Evolutionary conservation across 192 early-diverging fungal species (phyloP).

Genomic region (Geranomyces variabilis): DNA sequence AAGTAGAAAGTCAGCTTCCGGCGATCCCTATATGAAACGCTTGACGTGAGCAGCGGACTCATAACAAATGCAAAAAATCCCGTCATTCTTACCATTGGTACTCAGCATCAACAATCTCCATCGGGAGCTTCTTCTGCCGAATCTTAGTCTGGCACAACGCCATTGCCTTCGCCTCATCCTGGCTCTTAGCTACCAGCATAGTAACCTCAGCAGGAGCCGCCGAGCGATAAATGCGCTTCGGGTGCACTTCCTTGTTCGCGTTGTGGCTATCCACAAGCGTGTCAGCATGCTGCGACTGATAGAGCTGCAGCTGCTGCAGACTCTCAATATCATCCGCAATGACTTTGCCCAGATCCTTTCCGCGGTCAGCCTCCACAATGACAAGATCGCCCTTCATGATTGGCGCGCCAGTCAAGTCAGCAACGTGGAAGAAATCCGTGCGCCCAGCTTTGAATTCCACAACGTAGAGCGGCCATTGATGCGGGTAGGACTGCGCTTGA

Average conservation of each 20-base stretch:
- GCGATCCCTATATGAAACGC: slow-evolving; percentile 69
- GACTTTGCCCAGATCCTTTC: slow-evolving; percentile 89
- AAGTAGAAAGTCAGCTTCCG: slow-evolving; percentile 98
- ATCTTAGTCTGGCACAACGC: slow-evolving; percentile 88
- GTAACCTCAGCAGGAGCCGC: slow-evolving; percentile 82
- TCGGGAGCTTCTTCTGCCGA: slow-evolving; percentile 85
- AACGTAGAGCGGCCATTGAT: slow-evolving; percentile 67
- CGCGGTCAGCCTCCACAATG: slow-evolving; percentile 89
- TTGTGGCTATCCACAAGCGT: slow-evolving; percentile 49
- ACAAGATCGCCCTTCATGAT: slow-evolving; percentile 74
- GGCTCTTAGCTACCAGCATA: slow-evolving; percentile 75
- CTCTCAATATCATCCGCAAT: slow-evolving; percentile 68
- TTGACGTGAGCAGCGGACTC: no score
- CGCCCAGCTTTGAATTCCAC: slow-evolving; percentile 90
- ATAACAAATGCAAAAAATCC: no score
- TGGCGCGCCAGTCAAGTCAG: slow-evolving; percentile 48
- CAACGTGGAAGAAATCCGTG: slow-evolving; percentile 78
- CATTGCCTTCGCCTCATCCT: slow-evolving; percentile 90
- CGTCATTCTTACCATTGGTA: slow-evolving; percentile 84
- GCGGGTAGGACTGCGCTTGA: slow-evolving; percentile 45
- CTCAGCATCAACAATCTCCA: slow-evolving; percentile 97
- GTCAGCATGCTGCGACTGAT: slow-evolving; percentile 57
- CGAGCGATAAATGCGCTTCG: slow-evolving; percentile 87
- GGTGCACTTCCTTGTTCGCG: slow-evolving; percentile 74
- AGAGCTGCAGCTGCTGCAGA: slow-evolving; percentile 51